Evolutionary conservation across 768 basidiomycete species (phyloP), one percentile per base, ranked within the genome.

Genomic region (Mycena maculata): DNA sequence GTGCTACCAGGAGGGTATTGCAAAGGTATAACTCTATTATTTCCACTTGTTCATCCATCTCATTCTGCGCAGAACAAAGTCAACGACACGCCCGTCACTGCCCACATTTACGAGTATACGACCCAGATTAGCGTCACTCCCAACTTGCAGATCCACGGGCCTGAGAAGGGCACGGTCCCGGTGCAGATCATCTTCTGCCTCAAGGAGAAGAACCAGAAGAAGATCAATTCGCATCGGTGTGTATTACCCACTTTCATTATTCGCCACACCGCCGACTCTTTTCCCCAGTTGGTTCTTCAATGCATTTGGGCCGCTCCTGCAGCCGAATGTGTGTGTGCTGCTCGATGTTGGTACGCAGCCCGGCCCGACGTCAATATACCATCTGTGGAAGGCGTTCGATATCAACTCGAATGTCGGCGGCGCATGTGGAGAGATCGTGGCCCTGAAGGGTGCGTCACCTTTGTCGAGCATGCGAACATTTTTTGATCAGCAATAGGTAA

Each of bases 401-500:
- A 80, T 96, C 67, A 92, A 95, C 76, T 94, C 93, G 10, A 97
- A 92, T 66, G 94, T 99, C 15, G 96, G 88, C 13, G 97, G 96
- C 20, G 96, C 97, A 13, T 99, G 97, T 77, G 97, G 97, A n/a
- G 97, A 99, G 79, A 95, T 97, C 74, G 92, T 93, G 11, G 90
- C 85, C 16, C 93, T 95, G 81, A 98, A 98, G 77, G 97, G 96
- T 67, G 90, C 90, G 81, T 86, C 18, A 25, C 82, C 95, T 56
- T 72, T 95, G n/a, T n/a, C n/a, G n/a, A n/a, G n/a, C n/a, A n/a
- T n/a, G 71, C 16, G n/a, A 20, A 13, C 28, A 22, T 57, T 33
- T 41, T 45, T 27, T 54, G 18, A 39, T 20, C 56, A 38, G n/a
- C 27, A 7, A 42, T 18, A 59, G 53, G 18, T 65, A 92, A 89